A percentile compares a stretch with the other conserved stretches of the same genome.
Evolutionary conservation across 495 filamentous ascomycete species (phyloP).

Genomic region (Trichodelitschia bisporula): DNA sequence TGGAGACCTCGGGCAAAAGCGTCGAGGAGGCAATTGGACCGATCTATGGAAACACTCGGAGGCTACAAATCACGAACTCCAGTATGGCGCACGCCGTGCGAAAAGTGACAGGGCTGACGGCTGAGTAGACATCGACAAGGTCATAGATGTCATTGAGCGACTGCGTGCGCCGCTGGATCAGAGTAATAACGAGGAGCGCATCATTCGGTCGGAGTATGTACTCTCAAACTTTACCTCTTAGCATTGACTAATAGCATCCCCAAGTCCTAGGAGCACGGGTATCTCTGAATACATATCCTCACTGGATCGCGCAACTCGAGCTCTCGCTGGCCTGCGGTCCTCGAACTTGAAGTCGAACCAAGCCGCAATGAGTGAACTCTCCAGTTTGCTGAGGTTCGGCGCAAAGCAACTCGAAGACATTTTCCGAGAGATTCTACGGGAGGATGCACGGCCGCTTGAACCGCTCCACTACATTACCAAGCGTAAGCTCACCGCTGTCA

Average conservation of each 20-base stretch:
- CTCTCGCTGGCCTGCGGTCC: constrained; percentile 51
- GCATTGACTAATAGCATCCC: constrained; percentile 6
- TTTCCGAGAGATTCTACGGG: constrained; percentile 48
- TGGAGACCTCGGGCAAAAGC: constrained; percentile 68
- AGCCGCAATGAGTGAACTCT: constrained; percentile 62
- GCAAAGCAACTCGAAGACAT: constrained; percentile 58
- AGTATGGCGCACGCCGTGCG: no score
- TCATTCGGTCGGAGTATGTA: constrained; percentile 57
- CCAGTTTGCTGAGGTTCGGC: constrained; percentile 47
- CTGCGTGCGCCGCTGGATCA: constrained; percentile 73
- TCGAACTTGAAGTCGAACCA: constrained; percentile 82
- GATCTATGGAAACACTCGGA: constrained; percentile 77
- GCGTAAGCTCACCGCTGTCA: constrained; percentile 22
- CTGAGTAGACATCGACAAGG: constrained; percentile 64
- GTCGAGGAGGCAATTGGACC: constrained; percentile 84
- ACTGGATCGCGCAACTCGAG: constrained; percentile 65
- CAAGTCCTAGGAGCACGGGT: constrained; percentile 50
- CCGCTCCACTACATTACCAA: constrained; percentile 89
- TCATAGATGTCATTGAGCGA: constrained; percentile 65
- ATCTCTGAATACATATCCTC: constrained; percentile 70
- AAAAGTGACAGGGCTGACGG: background rate
- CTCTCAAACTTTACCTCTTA: background rate
- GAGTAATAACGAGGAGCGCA: constrained; percentile 67
- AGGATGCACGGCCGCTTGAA: constrained; percentile 54
- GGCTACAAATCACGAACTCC: constrained; percentile 55